These are phyloP conservation scores for Angomonas ambiguus DNA, from an alignment of 208 protist species.

Conservation along the genomic window DNA sequence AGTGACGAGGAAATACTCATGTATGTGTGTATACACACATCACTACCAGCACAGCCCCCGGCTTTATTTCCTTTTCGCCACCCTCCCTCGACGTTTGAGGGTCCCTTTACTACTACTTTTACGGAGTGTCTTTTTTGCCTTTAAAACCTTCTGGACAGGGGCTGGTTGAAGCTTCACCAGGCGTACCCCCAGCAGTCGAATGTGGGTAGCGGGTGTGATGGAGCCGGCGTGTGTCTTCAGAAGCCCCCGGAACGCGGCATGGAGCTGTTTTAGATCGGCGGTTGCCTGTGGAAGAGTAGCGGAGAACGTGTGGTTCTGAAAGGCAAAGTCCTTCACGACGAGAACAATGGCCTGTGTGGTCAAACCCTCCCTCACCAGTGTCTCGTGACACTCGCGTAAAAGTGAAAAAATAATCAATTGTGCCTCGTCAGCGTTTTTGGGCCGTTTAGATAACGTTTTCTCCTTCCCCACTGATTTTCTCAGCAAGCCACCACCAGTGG, in stretches of 20 bases:
- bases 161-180: background rate
- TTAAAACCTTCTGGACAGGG: background rate
- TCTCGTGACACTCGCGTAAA: constrained; percentile 18
- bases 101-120: background rate
- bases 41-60: background rate
- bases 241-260: constrained; percentile 13
- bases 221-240: background rate
- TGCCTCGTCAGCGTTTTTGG: constrained; percentile 14
- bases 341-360: constrained; percentile 24
- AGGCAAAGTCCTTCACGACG: constrained; percentile 27
- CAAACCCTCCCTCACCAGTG: constrained; percentile 21
- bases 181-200: constrained; percentile 3
- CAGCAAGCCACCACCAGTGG: background rate
- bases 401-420: constrained; percentile 14
- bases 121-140: background rate
- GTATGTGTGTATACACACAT: background rate
- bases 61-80: background rate
- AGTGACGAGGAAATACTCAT: too few species aligned
- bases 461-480: constrained; percentile 48
- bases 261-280: constrained; percentile 18
- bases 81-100: background rate
- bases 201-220: background rate
- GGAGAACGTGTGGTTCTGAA: constrained; percentile 16
- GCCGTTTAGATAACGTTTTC: constrained; percentile 22
- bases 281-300: constrained; percentile 31